Evolutionary conservation across 2,329 filamentous ascomycete genomes (phyloP).

Genomic region (Thielaviopsis cerberus): DNA sequence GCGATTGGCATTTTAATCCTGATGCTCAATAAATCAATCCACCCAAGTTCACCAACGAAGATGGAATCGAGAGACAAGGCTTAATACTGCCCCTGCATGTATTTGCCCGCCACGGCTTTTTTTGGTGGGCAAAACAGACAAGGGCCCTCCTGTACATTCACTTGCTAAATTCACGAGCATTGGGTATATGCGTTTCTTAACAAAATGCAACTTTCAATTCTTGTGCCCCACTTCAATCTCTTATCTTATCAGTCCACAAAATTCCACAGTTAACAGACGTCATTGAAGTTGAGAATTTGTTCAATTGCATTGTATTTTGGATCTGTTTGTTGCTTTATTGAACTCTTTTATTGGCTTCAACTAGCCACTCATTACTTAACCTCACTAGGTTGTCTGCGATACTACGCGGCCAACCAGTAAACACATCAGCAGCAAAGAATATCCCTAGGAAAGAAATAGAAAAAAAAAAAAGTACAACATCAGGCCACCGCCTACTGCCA

Average conservation of each 20-base stretch:
- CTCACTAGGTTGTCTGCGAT: no score
- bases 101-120: neutral
- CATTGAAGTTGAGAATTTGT: neutral
- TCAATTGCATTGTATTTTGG: neutral
- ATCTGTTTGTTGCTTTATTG: neutral
- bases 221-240: neutral
- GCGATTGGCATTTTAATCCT: no score
- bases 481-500: neutral
- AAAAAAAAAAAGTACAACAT: neutral
- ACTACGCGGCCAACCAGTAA: no score
- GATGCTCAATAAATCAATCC: neutral
- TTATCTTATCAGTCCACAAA: neutral
- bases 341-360: neutral
- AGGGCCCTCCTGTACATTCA: neutral
- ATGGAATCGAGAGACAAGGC: neutral
- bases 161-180: no score
- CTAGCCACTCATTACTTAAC: no score
- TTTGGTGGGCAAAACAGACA: neutral
- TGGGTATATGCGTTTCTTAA: neutral
- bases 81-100: neutral
- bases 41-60: neutral
- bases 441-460: neutral
- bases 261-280: neutral
- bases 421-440: no score
- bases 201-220: neutral